Evolutionary conservation across 2,329 filamentous ascomycete genomes (phyloP).

Genomic region (Epichloe baconii): DNA sequence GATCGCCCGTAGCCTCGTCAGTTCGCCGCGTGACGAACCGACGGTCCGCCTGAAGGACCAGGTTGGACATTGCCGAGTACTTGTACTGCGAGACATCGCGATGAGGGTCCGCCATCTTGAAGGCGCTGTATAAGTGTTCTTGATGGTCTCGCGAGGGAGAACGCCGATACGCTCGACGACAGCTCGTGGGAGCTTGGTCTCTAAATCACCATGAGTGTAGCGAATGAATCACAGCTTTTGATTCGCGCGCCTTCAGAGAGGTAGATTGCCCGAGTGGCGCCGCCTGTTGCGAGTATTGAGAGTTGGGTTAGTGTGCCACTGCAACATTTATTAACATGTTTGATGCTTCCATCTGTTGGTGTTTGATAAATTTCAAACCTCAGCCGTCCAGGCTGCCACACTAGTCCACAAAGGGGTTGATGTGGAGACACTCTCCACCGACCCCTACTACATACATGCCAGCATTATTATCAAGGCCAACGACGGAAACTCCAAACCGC

Average conservation of each 20-base stretch:
- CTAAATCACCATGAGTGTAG: conserved; percentile 23
- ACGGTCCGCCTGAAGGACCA: conserved; percentile 99
- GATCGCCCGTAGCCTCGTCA: conserved; percentile 93
- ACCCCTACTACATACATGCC: not conserved
- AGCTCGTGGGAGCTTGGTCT: conserved; percentile 19
- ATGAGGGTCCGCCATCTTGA: conserved; percentile 59
- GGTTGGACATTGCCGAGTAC: conserved; percentile 99
- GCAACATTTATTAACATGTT: not conserved
- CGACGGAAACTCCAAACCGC: too few species aligned
- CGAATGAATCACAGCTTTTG: conserved; percentile 7
- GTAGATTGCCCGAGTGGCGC: conserved; percentile 10
- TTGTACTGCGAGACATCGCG: conserved; percentile 93
- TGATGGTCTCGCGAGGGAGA: conserved; percentile 15
- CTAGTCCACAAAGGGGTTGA: conserved; percentile 3
- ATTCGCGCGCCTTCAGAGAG: conserved; percentile 6
- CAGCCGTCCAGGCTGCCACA: conserved; percentile 10
- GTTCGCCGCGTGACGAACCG: conserved; percentile 85
- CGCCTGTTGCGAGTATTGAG: conserved; percentile 13
- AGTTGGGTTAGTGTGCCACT: conserved; percentile 6
- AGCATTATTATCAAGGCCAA: not conserved
- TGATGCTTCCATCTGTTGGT: not conserved
- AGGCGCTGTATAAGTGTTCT: conserved; percentile 12
- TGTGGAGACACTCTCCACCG: not conserved
- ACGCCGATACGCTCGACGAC: conserved; percentile 25
- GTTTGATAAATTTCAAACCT: conserved; percentile 23